Conservation (phyloP, 2,329 filamentous ascomycete genomes). For the Akanthomyces muscarius region DNA sequence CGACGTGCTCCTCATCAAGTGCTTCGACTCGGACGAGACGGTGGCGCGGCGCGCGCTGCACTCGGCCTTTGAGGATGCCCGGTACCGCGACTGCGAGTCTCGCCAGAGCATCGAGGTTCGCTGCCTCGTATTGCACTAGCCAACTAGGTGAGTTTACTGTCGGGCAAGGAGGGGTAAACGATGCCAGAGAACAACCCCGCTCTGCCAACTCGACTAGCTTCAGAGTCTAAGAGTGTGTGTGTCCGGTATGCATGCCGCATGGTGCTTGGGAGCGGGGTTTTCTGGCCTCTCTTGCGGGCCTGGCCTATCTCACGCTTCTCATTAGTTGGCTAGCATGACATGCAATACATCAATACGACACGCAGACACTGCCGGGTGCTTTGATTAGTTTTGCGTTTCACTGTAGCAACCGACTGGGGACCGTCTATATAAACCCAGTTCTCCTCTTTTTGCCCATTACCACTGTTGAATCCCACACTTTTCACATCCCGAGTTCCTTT, state of each 20-base stretch:
- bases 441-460: not conserved
- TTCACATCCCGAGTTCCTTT: not conserved
- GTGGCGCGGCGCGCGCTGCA: slow-evolving; percentile 52
- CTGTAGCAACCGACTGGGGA: not conserved
- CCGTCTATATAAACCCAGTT: slow-evolving; percentile 5
- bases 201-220: not conserved
- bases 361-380: not conserved
- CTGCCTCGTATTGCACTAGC: slow-evolving; percentile 58
- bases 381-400: not conserved
- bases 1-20: slow-evolving; percentile 58
- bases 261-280: slow-evolving; percentile 11
- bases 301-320: slow-evolving; percentile 4
- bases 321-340: not conserved
- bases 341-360: not conserved
- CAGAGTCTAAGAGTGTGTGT: no score
- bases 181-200: not conserved
- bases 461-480: not conserved
- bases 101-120: slow-evolving; percentile 63
- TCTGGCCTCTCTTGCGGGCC: not conserved
- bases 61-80: slow-evolving; percentile 48
- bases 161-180: not conserved
- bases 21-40: slow-evolving; percentile 56
- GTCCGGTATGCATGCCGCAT: no score
- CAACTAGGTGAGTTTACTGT: no score
- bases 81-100: slow-evolving; percentile 51